phyloP scores from a whole-genome alignment of 345 rosid species.

The Populus ilicifolia region DNA sequence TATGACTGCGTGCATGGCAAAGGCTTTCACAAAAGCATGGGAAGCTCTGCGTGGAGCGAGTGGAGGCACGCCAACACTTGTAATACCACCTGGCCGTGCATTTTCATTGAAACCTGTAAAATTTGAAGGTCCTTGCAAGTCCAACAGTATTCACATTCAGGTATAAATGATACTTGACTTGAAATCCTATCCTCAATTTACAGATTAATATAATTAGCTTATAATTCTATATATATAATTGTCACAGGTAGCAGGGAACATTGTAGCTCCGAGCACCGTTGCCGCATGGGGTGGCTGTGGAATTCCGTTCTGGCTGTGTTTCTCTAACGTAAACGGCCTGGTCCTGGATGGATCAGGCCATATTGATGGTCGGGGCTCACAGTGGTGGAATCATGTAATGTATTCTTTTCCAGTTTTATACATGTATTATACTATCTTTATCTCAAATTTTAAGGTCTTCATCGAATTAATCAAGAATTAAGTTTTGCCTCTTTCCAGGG shows the following conservation, averaged over 20 bases:
- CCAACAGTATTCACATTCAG: constrained; percentile 24
- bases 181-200: neutral
- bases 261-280: constrained; percentile 26
- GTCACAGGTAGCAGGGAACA: constrained; percentile 15
- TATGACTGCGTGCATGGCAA: neutral
- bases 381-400: constrained; percentile 35
- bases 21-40: constrained; percentile 47
- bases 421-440: neutral
- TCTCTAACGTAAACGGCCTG: constrained; percentile 25
- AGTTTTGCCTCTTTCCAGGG: too few species aligned
- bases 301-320: constrained; percentile 29
- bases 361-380: constrained; percentile 39
- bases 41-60: constrained; percentile 24
- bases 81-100: constrained; percentile 26
- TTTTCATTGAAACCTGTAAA: constrained; percentile 36
- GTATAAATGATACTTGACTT: constrained; percentile 6
- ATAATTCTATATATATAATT: neutral
- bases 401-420: neutral
- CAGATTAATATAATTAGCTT: too few species aligned
- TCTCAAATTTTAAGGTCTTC: too few species aligned
- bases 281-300: constrained; percentile 30
- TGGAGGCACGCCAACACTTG: constrained; percentile 17
- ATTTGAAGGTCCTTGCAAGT: constrained; percentile 42
- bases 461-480: too few species aligned
- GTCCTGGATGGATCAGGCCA: constrained; percentile 27